These are phyloP conservation scores for Uronychia setigera DNA, from an alignment of 73 alveolate species.

Conservation along the genomic window DNA sequence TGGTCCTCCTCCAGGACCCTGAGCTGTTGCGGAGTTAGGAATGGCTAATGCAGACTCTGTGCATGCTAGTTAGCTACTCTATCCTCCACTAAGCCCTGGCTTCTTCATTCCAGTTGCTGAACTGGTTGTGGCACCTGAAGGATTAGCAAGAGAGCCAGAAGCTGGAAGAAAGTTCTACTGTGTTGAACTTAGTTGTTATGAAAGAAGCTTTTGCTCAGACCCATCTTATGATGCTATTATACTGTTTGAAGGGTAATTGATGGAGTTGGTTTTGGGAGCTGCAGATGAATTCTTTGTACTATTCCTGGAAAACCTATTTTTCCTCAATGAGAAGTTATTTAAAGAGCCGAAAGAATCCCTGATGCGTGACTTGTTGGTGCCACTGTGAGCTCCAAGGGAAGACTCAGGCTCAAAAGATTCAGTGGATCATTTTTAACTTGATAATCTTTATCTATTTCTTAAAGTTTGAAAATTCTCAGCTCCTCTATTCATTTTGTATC, in stretches of 20 bases:
- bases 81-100: neutral
- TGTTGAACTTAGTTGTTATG: neutral
- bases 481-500: neutral
- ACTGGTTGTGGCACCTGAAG: neutral
- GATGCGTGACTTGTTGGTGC: neutral
- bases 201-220: neutral
- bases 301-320: neutral
- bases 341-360: neutral
- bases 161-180: neutral
- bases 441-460: neutral
- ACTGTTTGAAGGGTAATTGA: neutral
- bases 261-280: neutral
- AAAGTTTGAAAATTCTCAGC: neutral
- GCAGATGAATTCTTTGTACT: neutral
- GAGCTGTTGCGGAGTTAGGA: neutral
- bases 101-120: neutral
- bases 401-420: neutral
- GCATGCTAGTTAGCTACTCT: no score
- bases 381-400: neutral
- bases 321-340: neutral
- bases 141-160: neutral
- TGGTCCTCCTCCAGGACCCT: neutral
- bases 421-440: neutral
- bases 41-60: no score
- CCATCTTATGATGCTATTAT: neutral